These are phyloP conservation scores for Chaetomiaceae sp. DNA, from an alignment of 2,329 filamentous ascomycete species.

Conservation along the genomic window DNA sequence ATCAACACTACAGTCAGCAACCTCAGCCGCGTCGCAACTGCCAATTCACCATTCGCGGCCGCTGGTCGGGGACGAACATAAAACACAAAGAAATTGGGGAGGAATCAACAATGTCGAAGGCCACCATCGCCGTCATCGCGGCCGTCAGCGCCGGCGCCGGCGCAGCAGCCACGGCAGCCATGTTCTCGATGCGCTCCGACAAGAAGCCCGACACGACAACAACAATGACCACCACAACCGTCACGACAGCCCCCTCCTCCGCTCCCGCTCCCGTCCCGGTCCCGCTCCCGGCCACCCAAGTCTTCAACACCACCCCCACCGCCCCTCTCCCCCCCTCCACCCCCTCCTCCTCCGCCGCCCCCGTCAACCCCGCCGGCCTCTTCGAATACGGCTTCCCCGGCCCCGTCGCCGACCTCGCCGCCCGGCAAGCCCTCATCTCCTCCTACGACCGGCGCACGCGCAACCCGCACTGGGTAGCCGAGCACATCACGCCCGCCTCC, in stretches of 20 bases:
- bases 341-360: conserved; percentile 4
- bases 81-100: background rate
- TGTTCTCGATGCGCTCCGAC: conserved; percentile 56
- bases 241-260: conserved; percentile 30
- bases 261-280: conserved; percentile 33
- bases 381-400: conserved; percentile 91
- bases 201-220: conserved; percentile 38
- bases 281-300: conserved; percentile 55
- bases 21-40: no score
- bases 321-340: conserved; percentile 29
- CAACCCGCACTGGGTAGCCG: conserved; percentile 91
- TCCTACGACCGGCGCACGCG: conserved; percentile 85
- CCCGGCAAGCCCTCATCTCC: conserved; percentile 72
- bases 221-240: conserved; percentile 32
- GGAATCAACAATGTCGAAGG: conserved; percentile 64
- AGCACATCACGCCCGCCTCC: conserved; percentile 91
- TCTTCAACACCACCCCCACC: conserved; percentile 36
- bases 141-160: conserved; percentile 72
- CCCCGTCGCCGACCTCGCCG: conserved; percentile 76
- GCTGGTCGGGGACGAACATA: background rate
- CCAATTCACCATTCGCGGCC: background rate
- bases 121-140: conserved; percentile 70
- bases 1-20: no score
- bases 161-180: conserved; percentile 66
- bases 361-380: conserved; percentile 68